phyloP scores from a whole-genome alignment of 2,329 filamentous ascomycete genomes.

The Rutstroemia sydowiana region DNA sequence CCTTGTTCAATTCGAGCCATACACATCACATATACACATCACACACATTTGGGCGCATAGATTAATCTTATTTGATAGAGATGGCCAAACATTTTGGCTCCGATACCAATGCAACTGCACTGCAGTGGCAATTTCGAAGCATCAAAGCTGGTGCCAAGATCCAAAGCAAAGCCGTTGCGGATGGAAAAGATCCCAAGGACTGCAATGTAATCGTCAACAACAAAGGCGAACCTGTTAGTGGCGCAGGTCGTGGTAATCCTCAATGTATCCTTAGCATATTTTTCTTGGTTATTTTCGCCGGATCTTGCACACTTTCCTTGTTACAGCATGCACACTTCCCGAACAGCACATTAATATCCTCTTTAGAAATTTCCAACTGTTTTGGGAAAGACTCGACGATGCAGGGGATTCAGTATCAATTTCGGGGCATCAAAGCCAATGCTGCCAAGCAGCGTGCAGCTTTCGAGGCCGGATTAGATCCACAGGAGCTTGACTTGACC shows the following conservation, averaged over 20 bases:
- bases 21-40: background rate
- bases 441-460: conserved; percentile 41
- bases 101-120: conserved; percentile 15
- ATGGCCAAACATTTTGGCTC: conserved; percentile 12
- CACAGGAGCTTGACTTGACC: conserved; percentile 26
- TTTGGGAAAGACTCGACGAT: conserved; percentile 50
- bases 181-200: conserved; percentile 7
- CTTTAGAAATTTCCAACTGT: conserved; percentile 9
- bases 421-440: conserved; percentile 47
- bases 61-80: conserved; percentile 11
- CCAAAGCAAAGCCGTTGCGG: conserved; percentile 36
- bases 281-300: background rate
- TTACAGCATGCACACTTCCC: background rate
- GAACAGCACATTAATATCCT: background rate
- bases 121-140: conserved; percentile 50
- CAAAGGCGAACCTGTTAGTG: conserved; percentile 6
- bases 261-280: background rate
- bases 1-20: background rate
- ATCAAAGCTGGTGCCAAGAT: conserved; percentile 47
- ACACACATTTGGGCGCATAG: background rate
- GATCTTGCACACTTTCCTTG: background rate
- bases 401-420: conserved; percentile 53
- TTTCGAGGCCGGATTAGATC: conserved; percentile 39
- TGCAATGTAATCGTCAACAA: conserved; percentile 6
- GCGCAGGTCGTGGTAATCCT: background rate